These are phyloP conservation scores for Diophrys appendiculata DNA, from an alignment of 73 alveolate genomes.

Conservation along the genomic window DNA sequence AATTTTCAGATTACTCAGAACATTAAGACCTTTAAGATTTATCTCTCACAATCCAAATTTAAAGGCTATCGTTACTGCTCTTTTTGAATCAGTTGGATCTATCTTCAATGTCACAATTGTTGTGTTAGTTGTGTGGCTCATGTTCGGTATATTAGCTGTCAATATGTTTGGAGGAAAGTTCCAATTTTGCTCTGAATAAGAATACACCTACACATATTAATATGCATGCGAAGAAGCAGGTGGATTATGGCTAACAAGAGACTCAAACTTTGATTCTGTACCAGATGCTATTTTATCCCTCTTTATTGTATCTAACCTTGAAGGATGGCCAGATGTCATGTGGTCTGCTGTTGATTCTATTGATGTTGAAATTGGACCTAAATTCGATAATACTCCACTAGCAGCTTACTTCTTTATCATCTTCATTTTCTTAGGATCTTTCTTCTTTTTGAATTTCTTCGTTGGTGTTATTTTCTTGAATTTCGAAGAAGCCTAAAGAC, in stretches of 20 bases:
- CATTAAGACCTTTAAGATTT: slow-evolving; percentile 91
- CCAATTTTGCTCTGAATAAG: slow-evolving; percentile 54
- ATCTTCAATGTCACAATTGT: slow-evolving; percentile 84
- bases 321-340: slow-evolving; percentile 97
- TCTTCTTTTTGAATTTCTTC: slow-evolving; percentile 84
- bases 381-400: slow-evolving; percentile 5
- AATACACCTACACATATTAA: background rate
- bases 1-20: slow-evolving; percentile 89
- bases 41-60: slow-evolving; percentile 85
- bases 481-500: slow-evolving; percentile 59
- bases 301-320: slow-evolving; percentile 78
- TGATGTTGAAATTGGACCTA: slow-evolving; percentile 40
- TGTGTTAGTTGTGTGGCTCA: slow-evolving; percentile 46
- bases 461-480: slow-evolving; percentile 93
- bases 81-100: slow-evolving; percentile 85
- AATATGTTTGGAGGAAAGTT: slow-evolving; percentile 69
- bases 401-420: slow-evolving; percentile 71
- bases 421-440: slow-evolving; percentile 83
- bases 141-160: slow-evolving; percentile 71
- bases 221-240: slow-evolving; percentile 45
- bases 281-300: slow-evolving; percentile 79
- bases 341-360: slow-evolving; percentile 30
- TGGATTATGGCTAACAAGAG: slow-evolving; percentile 58
- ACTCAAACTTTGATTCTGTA: slow-evolving; percentile 83
- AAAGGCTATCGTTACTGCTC: slow-evolving; percentile 85